A percentile compares a stretch with the other conserved stretches of the same genome.
phyloP scores from a whole-genome alignment of 1,139 yeast genomes.

The Suhomyces bribrorum region DNA sequence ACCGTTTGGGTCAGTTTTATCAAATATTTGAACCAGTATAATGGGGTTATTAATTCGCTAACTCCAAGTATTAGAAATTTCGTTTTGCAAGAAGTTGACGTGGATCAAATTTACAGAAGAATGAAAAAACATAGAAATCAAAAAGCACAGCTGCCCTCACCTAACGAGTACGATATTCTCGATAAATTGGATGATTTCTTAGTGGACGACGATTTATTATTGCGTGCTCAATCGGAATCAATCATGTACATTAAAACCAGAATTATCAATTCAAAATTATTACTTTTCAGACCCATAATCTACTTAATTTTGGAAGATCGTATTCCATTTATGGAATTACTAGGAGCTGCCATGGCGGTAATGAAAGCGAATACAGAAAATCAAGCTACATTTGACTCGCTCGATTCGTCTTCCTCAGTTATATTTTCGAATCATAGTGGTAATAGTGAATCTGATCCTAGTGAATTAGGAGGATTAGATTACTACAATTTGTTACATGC shows the following conservation, averaged over 20 bases:
- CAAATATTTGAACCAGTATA: conserved; percentile 41
- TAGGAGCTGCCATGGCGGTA: conserved; percentile 20
- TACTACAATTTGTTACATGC: conserved; percentile 32
- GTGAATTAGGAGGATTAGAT: conserved; percentile 21
- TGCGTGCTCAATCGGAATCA: conserved; percentile 40
- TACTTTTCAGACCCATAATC: conserved; percentile 38
- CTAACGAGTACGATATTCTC: conserved; percentile 17
- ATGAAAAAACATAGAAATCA: conserved; percentile 27
- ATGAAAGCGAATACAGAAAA: conserved; percentile 11
- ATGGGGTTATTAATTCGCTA: conserved; percentile 42
- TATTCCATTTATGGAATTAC: conserved; percentile 21
- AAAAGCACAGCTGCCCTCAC: conserved; percentile 4
- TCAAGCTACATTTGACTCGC: conserved; percentile 8
- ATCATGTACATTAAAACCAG: conserved; percentile 45
- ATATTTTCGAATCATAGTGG: conserved; percentile 7
- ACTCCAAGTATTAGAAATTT: conserved; percentile 37
- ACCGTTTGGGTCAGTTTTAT: conserved; percentile 35
- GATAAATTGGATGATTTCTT: conserved; percentile 35
- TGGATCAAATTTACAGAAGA: conserved; percentile 34
- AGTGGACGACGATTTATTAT: conserved; percentile 36
- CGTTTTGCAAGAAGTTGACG: conserved; percentile 36
- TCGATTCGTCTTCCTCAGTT: conserved; percentile 10
- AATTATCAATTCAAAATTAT: conserved; percentile 34
- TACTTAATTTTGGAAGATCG: conserved; percentile 38
- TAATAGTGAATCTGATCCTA: conserved; percentile 10